phyloP scores from a whole-genome alignment of 225 moss, liverwort and hornwort species.

The Pleurozium schreberi region DNA sequence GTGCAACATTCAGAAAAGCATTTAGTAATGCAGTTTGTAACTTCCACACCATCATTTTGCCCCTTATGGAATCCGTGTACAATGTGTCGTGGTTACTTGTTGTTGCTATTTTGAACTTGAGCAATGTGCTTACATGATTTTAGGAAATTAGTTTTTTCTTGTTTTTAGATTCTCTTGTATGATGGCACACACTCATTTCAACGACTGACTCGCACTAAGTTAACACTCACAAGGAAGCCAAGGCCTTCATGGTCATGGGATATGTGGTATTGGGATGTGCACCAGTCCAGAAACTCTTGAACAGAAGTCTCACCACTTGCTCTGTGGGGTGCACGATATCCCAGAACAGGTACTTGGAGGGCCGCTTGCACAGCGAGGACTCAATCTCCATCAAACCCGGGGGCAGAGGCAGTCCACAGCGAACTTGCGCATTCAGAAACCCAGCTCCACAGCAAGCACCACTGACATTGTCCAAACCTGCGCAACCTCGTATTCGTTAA shows the following conservation, averaged over 20 bases:
- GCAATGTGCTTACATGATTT: neutral
- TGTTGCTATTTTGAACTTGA: neutral
- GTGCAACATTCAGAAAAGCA: neutral
- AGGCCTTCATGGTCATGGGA: conserved; percentile 30
- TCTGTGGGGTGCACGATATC: conserved; percentile 27
- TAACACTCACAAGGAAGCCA: conserved; percentile 11
- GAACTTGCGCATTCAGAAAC: conserved; percentile 21
- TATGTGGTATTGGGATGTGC: neutral
- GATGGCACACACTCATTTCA: neutral
- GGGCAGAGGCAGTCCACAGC: conserved; percentile 24
- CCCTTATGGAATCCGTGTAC: neutral
- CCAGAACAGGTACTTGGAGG: conserved; percentile 35
- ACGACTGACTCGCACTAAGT: neutral
- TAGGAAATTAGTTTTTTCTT: neutral
- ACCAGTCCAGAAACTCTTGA: conserved; percentile 22
- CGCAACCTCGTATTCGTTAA: neutral
- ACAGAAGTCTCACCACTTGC: conserved; percentile 21
- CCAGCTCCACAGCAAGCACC: conserved; percentile 39
- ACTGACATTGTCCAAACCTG: conserved; percentile 17
- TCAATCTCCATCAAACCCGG: neutral
- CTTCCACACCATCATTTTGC: neutral
- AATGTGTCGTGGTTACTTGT: neutral
- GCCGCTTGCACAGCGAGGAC: conserved; percentile 9
- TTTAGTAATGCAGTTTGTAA: neutral
- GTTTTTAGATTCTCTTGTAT: neutral